Evolutionary conservation across 2,329 filamentous ascomycete genomes (phyloP).

Genomic region (Botryosphaeria dothidea): DNA sequence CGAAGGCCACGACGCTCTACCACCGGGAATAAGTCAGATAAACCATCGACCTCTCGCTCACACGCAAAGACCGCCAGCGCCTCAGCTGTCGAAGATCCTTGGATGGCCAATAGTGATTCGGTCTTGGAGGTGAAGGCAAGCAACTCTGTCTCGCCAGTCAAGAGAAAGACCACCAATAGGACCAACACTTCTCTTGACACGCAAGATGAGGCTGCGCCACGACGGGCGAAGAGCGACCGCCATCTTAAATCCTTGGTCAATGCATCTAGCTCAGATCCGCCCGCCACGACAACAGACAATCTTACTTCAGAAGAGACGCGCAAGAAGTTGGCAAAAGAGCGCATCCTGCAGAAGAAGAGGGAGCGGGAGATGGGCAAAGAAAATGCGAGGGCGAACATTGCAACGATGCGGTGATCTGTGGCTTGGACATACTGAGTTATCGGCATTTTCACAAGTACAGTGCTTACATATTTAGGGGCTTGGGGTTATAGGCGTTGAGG

Average conservation of each 20-base stretch:
- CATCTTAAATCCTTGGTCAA: background rate
- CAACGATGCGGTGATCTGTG: background rate
- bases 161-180: too few relatives aligned
- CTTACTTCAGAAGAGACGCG: constrained; percentile 4
- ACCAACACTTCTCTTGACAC: background rate
- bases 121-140: background rate
- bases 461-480: background rate
- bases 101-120: constrained; percentile 4
- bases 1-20: constrained; percentile 1
- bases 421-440: too few relatives aligned
- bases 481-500: background rate
- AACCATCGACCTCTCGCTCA: background rate
- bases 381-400: background rate
- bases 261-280: background rate
- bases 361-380: constrained; percentile 18
- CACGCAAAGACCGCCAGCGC: background rate
- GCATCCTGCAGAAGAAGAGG: constrained; percentile 9
- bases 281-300: background rate
- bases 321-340: constrained; percentile 8
- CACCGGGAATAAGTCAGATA: background rate
- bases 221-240: constrained; percentile 6
- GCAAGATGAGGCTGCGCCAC: background rate
- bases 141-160: background rate
- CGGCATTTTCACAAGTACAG: too few relatives aligned
- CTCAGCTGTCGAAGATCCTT: constrained; percentile 9